Evolutionary conservation across 768 basidiomycete genomes (phyloP).

Genomic region (Suillus subaureus): DNA sequence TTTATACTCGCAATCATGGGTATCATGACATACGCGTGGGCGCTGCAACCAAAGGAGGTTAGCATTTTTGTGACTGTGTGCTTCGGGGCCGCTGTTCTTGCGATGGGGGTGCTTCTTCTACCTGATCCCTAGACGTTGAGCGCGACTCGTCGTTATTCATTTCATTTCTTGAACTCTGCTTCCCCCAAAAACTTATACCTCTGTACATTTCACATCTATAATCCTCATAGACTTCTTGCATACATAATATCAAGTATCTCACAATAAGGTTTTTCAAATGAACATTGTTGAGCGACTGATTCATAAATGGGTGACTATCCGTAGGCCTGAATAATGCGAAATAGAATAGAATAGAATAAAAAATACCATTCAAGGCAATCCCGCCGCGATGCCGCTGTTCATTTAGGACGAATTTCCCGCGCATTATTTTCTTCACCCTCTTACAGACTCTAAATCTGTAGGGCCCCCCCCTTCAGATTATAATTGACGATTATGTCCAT

Average conservation of each 20-base stretch:
- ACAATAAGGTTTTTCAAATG: background rate
- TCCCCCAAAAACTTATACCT: background rate
- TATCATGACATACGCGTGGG: slow-evolving; percentile 55
- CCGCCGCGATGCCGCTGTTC: background rate
- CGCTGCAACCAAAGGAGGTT: slow-evolving; percentile 45
- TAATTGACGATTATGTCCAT: too few species aligned
- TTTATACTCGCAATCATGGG: slow-evolving; percentile 54
- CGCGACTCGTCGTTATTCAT: background rate
- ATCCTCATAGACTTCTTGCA: background rate
- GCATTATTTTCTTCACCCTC: background rate
- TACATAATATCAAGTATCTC: background rate
- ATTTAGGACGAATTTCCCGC: background rate
- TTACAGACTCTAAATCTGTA: slow-evolving; percentile 1
- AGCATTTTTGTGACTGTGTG: slow-evolving; percentile 45
- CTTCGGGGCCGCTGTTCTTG: slow-evolving; percentile 38
- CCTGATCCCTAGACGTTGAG: background rate
- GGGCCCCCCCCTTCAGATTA: background rate
- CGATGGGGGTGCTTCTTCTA: slow-evolving; percentile 10
- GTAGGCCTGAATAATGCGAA: background rate
- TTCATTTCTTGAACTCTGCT: background rate
- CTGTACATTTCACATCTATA: background rate
- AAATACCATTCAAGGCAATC: background rate
- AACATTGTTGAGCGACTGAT: background rate
- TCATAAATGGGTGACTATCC: background rate
- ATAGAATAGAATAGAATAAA: background rate